Evolutionary conservation across 2,329 filamentous ascomycete genomes (phyloP).

Genomic region (Paramyrothecium sp.): DNA sequence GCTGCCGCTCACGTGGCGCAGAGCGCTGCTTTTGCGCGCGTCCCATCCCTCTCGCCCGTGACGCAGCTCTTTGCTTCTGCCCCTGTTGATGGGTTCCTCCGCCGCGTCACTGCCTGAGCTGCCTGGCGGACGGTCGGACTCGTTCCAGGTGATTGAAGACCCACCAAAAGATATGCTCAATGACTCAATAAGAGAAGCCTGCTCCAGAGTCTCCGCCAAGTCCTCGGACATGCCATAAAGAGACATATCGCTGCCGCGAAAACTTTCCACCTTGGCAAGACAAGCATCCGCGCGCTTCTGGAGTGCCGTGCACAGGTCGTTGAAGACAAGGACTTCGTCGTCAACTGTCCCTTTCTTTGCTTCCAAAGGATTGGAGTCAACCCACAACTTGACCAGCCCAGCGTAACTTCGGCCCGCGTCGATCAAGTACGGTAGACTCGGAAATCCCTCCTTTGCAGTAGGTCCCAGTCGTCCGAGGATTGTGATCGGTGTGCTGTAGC

Average conservation of each 20-base stretch:
- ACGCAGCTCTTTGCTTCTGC: slow-evolving; percentile 30
- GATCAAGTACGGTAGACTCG: slow-evolving; percentile 87
- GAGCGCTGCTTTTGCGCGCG: slow-evolving; percentile 20
- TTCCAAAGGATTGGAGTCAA: slow-evolving; percentile 51
- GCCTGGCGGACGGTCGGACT: slow-evolving; percentile 38
- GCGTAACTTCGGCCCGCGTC: slow-evolving; percentile 86
- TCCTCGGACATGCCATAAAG: slow-evolving; percentile 30
- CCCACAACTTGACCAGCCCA: slow-evolving; percentile 78
- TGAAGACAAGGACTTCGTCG: slow-evolving; percentile 54
- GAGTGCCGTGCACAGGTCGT: slow-evolving; percentile 47
- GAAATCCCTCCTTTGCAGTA: slow-evolving; percentile 85
- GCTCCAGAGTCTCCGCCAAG: slow-evolving; percentile 48
- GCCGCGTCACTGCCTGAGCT: slow-evolving; percentile 50
- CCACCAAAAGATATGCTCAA: slow-evolving; percentile 26
- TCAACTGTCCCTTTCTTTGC: slow-evolving; percentile 30
- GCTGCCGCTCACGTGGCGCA: slow-evolving; percentile 26
- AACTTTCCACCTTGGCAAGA: slow-evolving; percentile 45
- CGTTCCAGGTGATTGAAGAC: slow-evolving; percentile 23
- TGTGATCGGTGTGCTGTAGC: slow-evolving; percentile 88
- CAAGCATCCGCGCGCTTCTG: slow-evolving; percentile 52
- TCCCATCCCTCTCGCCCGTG: slow-evolving; percentile 24
- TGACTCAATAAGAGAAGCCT: slow-evolving; percentile 33
- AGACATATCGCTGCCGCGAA: slow-evolving; percentile 35
- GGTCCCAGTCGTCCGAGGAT: slow-evolving; percentile 81
- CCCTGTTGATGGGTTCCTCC: slow-evolving; percentile 19